Evolutionary conservation across 306 rosid species (phyloP).

Genomic region (Canavalia ensiformis): DNA sequence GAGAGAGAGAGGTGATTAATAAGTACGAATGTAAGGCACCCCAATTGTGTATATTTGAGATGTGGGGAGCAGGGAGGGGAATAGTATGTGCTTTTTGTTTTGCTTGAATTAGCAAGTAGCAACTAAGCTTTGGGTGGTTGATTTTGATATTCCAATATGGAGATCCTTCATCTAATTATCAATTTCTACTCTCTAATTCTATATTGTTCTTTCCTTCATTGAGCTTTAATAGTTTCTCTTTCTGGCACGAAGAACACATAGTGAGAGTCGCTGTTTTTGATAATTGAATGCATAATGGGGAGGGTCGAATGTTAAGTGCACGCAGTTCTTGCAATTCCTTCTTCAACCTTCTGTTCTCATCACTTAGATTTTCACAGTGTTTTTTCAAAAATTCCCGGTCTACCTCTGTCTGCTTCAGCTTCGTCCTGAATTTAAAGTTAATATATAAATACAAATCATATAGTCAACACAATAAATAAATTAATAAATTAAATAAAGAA

Average conservation of each 20-base stretch:
- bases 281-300: slow-evolving; percentile 53
- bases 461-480: background rate
- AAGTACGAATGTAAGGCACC: slow-evolving; percentile 13
- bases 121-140: background rate
- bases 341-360: slow-evolving; percentile 81
- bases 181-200: slow-evolving; percentile 31
- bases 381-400: slow-evolving; percentile 82
- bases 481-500: slow-evolving; percentile 1
- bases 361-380: slow-evolving; percentile 67
- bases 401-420: slow-evolving; percentile 84
- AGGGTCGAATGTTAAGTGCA: slow-evolving; percentile 52
- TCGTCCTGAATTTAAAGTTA: slow-evolving; percentile 60
- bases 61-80: slow-evolving; percentile 21
- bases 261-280: slow-evolving; percentile 55
- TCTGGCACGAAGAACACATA: slow-evolving; percentile 58
- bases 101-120: background rate
- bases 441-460: background rate
- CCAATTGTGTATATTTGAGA: slow-evolving; percentile 5
- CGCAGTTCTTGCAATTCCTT: slow-evolving; percentile 73
- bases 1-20: background rate
- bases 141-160: background rate
- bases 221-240: slow-evolving; percentile 46
- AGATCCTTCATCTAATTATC: background rate
- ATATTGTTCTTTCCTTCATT: slow-evolving; percentile 31
- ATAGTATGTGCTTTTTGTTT: background rate